These are phyloP conservation scores for Aspergillus baeticus DNA, from an alignment of 495 filamentous ascomycete species.

Conservation along the genomic window DNA sequence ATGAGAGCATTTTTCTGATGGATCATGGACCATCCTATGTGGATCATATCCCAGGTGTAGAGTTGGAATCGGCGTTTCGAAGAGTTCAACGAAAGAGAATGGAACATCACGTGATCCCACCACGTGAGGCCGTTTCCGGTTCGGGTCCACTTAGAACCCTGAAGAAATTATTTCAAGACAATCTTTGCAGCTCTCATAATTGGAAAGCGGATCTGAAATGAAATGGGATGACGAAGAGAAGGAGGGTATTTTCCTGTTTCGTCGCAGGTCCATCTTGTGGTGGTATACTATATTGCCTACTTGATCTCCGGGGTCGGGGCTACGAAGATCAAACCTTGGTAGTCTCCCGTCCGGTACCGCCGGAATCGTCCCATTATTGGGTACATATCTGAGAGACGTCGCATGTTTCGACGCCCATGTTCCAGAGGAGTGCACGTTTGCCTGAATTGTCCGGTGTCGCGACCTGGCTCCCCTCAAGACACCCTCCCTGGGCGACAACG, in stretches of 20 bases:
- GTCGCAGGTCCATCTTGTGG: too few relatives aligned
- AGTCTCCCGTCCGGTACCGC: constrained; percentile 24
- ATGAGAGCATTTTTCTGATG: not conserved
- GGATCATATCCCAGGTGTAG: not conserved
- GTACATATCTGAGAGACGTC: constrained; percentile 6
- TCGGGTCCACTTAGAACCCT: too few relatives aligned
- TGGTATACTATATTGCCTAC: too few relatives aligned
- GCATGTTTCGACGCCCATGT: not conserved
- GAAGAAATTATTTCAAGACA: too few relatives aligned
- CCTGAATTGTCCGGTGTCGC: constrained; percentile 10
- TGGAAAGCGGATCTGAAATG: too few relatives aligned
- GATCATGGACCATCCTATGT: not conserved
- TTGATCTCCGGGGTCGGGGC: too few relatives aligned
- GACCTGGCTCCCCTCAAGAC: constrained; percentile 5
- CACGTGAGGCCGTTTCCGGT: not conserved
- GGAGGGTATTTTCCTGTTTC: too few relatives aligned
- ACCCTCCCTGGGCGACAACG: constrained; percentile 12
- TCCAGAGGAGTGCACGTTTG: not conserved
- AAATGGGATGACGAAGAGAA: too few relatives aligned
- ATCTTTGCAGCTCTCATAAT: too few relatives aligned
- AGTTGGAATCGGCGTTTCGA: not conserved
- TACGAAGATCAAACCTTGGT: constrained; percentile 19
- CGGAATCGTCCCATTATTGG: constrained; percentile 9
- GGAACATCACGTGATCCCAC: not conserved
- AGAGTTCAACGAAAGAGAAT: not conserved